Evolutionary conservation across 73 alveolate species (phyloP).

Genomic region (Diophrys appendiculata): DNA sequence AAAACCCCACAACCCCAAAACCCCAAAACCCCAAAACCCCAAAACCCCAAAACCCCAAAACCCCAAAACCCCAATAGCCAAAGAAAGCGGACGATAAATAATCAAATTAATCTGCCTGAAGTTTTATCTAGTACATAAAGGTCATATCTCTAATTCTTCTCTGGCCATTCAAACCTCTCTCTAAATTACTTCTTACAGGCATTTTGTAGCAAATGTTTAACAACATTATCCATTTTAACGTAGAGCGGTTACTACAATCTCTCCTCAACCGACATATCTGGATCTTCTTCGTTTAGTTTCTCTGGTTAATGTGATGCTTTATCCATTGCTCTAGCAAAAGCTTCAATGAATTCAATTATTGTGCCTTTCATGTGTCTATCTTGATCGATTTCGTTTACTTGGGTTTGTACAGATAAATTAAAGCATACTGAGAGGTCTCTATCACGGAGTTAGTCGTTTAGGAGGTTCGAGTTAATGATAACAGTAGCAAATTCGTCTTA

Average conservation of each 20-base stretch:
- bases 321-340: slow-evolving; percentile 74
- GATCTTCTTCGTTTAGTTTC: slow-evolving; percentile 19
- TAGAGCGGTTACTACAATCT: neutral
- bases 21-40: too few species aligned
- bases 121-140: too few species aligned
- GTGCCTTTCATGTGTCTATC: slow-evolving; percentile 77
- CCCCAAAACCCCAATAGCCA: too few species aligned
- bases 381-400: slow-evolving; percentile 75
- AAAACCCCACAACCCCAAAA: too few species aligned
- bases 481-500: slow-evolving; percentile 73
- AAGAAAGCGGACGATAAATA: too few species aligned
- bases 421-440: slow-evolving; percentile 78
- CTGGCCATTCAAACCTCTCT: neutral
- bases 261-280: slow-evolving; percentile 19
- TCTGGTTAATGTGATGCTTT: slow-evolving; percentile 24
- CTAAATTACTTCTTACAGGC: neutral
- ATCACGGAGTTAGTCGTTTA: slow-evolving; percentile 72
- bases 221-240: neutral
- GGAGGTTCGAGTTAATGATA: slow-evolving; percentile 44
- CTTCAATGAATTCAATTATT: slow-evolving; percentile 87
- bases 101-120: too few species aligned
- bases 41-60: too few species aligned
- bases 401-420: slow-evolving; percentile 73
- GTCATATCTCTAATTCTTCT: too few species aligned
- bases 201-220: neutral